Conservation (phyloP, 345 rosid species). For the Sisymbrium altissimum region DNA sequence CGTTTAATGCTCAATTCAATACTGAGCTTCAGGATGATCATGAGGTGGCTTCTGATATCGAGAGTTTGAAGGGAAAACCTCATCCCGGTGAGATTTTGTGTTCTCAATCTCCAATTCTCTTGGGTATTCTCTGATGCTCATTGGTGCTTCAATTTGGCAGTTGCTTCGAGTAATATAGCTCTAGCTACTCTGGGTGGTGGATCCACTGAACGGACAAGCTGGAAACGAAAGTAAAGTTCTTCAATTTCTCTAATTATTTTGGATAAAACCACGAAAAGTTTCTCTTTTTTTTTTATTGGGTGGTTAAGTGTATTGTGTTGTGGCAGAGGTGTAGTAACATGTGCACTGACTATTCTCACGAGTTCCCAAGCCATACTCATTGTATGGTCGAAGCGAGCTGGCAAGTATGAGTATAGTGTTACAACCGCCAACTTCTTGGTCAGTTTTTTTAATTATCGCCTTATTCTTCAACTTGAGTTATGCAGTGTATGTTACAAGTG, state of each 20-base stretch:
- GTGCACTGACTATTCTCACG: constrained; percentile 80
- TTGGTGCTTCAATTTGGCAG: constrained; percentile 30
- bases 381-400: constrained; percentile 99
- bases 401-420: constrained; percentile 92
- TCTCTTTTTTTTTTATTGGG: background rate
- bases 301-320: background rate
- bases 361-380: constrained; percentile 97
- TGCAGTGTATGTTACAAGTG: background rate
- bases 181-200: constrained; percentile 38
- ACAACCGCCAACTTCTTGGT: constrained; percentile 96
- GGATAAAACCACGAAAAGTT: background rate
- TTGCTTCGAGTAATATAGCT: constrained; percentile 39
- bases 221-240: constrained; percentile 75
- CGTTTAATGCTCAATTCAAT: background rate
- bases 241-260: background rate
- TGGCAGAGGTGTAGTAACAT: constrained; percentile 65
- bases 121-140: background rate
- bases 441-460: constrained; percentile 21
- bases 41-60: constrained; percentile 25
- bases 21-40: constrained; percentile 30
- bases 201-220: constrained; percentile 45
- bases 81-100: constrained; percentile 2
- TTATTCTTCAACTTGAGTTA: background rate
- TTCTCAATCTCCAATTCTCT: no score
- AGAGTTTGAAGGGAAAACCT: constrained; percentile 34